Conservation (phyloP, 306 rosid species). For the Cucurbita ficifolia region DNA sequence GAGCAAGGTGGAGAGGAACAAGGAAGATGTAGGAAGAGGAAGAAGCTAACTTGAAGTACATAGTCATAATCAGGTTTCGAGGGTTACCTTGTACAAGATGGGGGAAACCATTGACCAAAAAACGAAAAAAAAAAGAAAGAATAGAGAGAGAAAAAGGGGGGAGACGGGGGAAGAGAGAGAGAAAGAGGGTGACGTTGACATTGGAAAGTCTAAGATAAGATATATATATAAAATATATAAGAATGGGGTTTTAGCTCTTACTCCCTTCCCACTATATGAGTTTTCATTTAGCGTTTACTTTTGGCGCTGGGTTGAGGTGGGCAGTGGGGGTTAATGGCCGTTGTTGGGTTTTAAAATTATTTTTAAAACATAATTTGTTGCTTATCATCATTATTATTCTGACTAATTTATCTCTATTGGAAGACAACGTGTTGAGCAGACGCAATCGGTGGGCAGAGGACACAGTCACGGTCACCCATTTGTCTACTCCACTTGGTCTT, state of each 20-base stretch:
- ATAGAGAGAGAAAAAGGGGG: neutral
- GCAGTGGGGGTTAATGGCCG: constrained; percentile 4
- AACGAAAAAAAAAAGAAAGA: neutral
- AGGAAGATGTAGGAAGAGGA: neutral
- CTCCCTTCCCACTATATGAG: neutral
- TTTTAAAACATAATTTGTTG: constrained; percentile 2
- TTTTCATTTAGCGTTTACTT: constrained; percentile 5
- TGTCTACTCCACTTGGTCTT: constrained; percentile 6
- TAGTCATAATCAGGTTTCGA: constrained; percentile 15
- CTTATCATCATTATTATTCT: constrained; percentile 6
- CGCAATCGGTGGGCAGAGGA: constrained; percentile 1
- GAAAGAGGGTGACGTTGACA: constrained; percentile 6
- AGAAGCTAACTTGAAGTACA: constrained; percentile 3
- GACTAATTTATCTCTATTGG: constrained; percentile 8
- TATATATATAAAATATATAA: neutral
- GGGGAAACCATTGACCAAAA: constrained; percentile 10
- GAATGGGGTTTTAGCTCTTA: neutral
- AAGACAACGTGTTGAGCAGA: constrained; percentile 11
- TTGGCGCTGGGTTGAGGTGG: neutral
- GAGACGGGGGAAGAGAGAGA: neutral
- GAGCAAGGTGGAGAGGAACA: neutral
- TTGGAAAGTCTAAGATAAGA: constrained; percentile 3
- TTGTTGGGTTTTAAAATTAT: neutral
- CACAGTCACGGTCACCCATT: constrained; percentile 8
- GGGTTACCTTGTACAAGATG: constrained; percentile 15